These are phyloP conservation scores for Telfairia occidentalis DNA, from an alignment of 331 rosid species.

Conservation along the genomic window DNA sequence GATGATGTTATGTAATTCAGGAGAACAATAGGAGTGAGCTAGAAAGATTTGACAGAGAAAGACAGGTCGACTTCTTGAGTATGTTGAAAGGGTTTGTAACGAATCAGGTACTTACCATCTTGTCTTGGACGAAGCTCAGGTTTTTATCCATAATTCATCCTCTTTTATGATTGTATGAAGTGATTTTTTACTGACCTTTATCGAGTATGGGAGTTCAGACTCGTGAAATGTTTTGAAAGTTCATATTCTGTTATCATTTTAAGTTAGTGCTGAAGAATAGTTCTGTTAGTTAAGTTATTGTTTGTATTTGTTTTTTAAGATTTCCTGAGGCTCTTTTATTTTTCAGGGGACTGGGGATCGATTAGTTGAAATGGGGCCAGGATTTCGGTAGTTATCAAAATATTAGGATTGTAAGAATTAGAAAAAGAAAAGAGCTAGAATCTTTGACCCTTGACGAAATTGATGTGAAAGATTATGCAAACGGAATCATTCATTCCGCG, in stretches of 20 bases:
- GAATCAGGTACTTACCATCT: constrained; percentile 56
- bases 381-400: background rate
- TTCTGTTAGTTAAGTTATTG: background rate
- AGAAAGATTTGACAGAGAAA: constrained; percentile 67
- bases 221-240: background rate
- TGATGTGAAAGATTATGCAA: background rate
- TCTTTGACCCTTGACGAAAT: background rate
- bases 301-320: background rate
- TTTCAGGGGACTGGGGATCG: background rate
- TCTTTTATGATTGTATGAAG: background rate
- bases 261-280: background rate
- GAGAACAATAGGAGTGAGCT: constrained; percentile 74
- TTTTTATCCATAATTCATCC: background rate
- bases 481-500: background rate
- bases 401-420: background rate
- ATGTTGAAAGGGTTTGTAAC: constrained; percentile 81
- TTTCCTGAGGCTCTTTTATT: background rate
- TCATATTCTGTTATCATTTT: background rate
- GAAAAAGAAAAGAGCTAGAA: background rate
- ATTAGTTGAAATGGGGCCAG: background rate
- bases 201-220: background rate
- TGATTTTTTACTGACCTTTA: background rate
- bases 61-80: constrained; percentile 54
- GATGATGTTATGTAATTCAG: constrained; percentile 27
- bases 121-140: background rate